phyloP scores from a whole-genome alignment of 306 rosid species.

The Pterocarpus macrocarpus region DNA sequence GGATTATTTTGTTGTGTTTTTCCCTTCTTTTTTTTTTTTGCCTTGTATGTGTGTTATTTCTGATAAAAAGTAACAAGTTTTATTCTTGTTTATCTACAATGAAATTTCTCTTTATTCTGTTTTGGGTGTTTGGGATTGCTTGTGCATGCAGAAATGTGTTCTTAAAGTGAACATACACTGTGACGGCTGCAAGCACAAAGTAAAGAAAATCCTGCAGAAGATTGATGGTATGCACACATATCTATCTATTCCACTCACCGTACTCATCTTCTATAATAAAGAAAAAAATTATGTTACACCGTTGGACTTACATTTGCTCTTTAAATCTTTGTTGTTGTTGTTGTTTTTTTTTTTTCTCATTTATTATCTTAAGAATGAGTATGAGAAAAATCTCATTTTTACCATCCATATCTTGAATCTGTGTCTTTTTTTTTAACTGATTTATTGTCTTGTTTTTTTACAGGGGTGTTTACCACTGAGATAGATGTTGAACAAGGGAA shows the following conservation, averaged over 20 bases:
- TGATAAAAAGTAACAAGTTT: slow-evolving; percentile 20
- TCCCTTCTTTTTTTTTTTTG: not conserved
- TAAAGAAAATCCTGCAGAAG: slow-evolving; percentile 79
- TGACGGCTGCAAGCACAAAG: slow-evolving; percentile 84
- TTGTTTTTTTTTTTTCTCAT: too few relatives aligned
- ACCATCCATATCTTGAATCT: slow-evolving; percentile 6
- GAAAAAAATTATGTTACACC: not conserved
- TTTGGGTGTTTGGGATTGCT: slow-evolving; percentile 50
- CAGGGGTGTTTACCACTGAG: slow-evolving; percentile 89
- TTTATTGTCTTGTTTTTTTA: not conserved
- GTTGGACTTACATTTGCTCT: too few relatives aligned
- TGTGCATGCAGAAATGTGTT: slow-evolving; percentile 74
- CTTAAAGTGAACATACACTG: slow-evolving; percentile 87
- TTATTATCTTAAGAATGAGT: not conserved
- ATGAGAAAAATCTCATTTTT: not conserved
- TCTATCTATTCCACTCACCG: slow-evolving; percentile 1
- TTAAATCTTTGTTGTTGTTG: not conserved
- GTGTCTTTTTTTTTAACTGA: not conserved
- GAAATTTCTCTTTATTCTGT: slow-evolving; percentile 45
- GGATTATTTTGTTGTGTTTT: not conserved
- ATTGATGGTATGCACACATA: slow-evolving; percentile 64
- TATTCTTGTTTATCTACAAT: not conserved
- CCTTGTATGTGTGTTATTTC: slow-evolving; percentile 8
- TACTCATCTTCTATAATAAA: not conserved
- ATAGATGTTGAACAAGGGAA: slow-evolving; percentile 91